Evolutionary conservation across 78 protist genomes (phyloP), one percentile per base, ranked within the genome.

Genomic region (Acrasis kona): DNA sequence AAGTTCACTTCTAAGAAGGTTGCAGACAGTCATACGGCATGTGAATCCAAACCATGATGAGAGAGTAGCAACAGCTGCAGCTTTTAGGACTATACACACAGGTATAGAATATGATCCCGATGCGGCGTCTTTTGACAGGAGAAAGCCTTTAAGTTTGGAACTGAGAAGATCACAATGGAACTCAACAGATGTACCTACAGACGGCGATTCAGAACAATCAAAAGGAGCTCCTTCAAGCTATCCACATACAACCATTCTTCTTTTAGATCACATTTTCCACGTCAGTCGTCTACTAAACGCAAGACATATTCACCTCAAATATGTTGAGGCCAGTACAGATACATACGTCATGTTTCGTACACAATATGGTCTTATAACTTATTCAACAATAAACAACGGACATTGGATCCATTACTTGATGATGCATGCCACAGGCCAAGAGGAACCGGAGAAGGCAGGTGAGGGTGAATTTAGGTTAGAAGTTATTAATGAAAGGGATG

Each of bases 401-500:
- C 71, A 67, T 67, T 67, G 71, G 71, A 67, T 67, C 19, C 19
- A 19, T 19, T 67, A 67, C 19, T 19, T 67, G 65, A 12, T 67
- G 28, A 30, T 67, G 71, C 19, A 30, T 67, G 71, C 71, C 19
- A 67, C 71, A 31, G 19, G 19, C n/a, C 19, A 19, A 12, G 71
- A 67, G 28, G 28, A 19, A 19, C 19, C 19, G 19, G 71, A 67
- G 19, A 19, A 67, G n/a, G 28, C 19, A 30, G 71, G 19, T 30
- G 71, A 67, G 28, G 71, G 71, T 19, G 71, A 67, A 19, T 67
- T 67, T 67, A 19, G 71, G 19, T 12, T 67, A 30, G 71, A 67
- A 67, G 19, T 67, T 28, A 67, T 67, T 19, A 30, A 19, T 19
- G 71, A 67, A 31, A 19, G 19, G n/a, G 71, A 19, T 67, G 65